Evolutionary conservation across 345 rosid species (phyloP).

Genomic region (Aurinia saxatilis): DNA sequence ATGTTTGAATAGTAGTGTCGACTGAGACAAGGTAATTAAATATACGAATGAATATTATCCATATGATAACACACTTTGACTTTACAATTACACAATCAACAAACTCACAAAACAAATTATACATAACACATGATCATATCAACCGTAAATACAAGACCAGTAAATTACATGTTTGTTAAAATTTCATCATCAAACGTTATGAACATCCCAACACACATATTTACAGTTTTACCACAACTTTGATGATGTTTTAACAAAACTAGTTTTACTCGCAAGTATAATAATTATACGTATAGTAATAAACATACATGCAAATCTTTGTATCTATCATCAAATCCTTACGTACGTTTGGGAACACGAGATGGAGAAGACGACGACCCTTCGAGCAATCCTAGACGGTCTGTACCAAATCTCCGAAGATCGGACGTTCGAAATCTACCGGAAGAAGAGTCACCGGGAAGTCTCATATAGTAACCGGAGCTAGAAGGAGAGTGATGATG

Average conservation of each 20-base stretch:
- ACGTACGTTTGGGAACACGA: constrained; percentile 20
- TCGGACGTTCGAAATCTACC: constrained; percentile 23
- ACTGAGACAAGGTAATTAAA: too few species aligned
- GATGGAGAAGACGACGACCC: constrained; percentile 13
- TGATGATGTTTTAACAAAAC: neutral
- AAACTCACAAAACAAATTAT: constrained; percentile 5
- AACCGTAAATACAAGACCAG: too few species aligned
- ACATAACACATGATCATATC: neutral
- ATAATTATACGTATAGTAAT: neutral
- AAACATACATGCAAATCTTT: neutral
- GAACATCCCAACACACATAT: constrained; percentile 8
- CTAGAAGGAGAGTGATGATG: constrained; percentile 18
- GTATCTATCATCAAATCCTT: neutral
- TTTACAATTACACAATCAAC: neutral
- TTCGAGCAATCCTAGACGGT: constrained; percentile 18
- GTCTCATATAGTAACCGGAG: constrained; percentile 25
- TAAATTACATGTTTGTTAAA: constrained; percentile 1
- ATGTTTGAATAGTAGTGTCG: too few species aligned
- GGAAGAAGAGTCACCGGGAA: constrained; percentile 26
- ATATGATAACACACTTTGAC: neutral
- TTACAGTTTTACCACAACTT: constrained; percentile 26
- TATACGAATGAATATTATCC: too few species aligned
- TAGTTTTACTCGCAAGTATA: constrained; percentile 1
- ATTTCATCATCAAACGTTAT: constrained; percentile 6
- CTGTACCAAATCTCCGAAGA: constrained; percentile 10